Evolutionary conservation across 306 rosid species (phyloP).

Genomic region (Casuarina cunninghamiana): DNA sequence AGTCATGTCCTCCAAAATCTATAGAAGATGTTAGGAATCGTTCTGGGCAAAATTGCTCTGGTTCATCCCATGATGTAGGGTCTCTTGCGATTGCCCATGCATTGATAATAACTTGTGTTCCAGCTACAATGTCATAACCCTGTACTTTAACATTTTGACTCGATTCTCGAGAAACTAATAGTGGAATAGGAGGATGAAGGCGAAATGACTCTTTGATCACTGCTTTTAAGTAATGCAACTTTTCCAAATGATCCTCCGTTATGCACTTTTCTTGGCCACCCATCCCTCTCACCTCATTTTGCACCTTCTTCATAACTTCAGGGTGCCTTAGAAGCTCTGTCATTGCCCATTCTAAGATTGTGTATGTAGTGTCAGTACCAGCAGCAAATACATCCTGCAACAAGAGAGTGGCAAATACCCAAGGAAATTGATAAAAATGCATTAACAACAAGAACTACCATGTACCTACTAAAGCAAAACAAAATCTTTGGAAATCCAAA

Average conservation of each 20-base stretch:
- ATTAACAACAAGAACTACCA: too few species aligned
- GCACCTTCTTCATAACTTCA: slow-evolving; percentile 33
- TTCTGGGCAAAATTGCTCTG: slow-evolving; percentile 40
- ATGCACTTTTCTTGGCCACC: slow-evolving; percentile 19
- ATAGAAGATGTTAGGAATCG: slow-evolving; percentile 23
- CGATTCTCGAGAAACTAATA: slow-evolving; percentile 41
- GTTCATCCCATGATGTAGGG: slow-evolving; percentile 30
- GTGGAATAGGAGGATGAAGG: slow-evolving; percentile 43
- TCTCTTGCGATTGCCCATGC: slow-evolving; percentile 49
- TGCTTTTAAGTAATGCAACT: slow-evolving; percentile 47
- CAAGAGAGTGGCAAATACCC: neutral
- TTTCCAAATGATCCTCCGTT: slow-evolving; percentile 37
- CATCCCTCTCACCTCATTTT: slow-evolving; percentile 29
- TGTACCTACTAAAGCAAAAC: neutral
- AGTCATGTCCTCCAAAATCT: slow-evolving; percentile 38
- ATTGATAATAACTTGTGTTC: slow-evolving; percentile 25
- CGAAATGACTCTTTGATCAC: slow-evolving; percentile 50
- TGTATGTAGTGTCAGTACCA: slow-evolving; percentile 50
- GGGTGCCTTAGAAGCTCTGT: slow-evolving; percentile 47
- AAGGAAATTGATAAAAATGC: neutral
- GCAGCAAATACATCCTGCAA: neutral
- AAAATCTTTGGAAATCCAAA: neutral
- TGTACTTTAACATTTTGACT: neutral
- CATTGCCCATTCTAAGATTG: slow-evolving; percentile 52
- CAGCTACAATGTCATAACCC: slow-evolving; percentile 18